These are phyloP conservation scores for Henckelia pumila DNA, from an alignment of 257 asterid species.

Conservation along the genomic window DNA sequence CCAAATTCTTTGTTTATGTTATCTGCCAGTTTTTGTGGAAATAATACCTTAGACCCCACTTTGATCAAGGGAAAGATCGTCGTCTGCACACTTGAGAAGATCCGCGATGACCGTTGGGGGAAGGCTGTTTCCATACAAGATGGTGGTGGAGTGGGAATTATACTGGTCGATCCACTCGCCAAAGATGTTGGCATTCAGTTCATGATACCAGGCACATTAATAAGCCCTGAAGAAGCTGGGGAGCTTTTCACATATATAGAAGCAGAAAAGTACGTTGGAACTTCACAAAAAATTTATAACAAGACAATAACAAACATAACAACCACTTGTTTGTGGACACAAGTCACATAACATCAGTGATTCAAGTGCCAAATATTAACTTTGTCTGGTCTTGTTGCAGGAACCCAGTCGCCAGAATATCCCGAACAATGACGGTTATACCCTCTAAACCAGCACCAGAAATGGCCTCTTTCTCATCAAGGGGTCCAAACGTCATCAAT, in stretches of 20 bases:
- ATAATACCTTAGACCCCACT: conserved; percentile 43
- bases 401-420: conserved; percentile 51
- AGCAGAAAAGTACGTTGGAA: conserved; percentile 35
- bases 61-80: conserved; percentile 52
- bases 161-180: conserved; percentile 42
- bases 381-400: conserved; percentile 30
- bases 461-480: conserved; percentile 52
- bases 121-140: conserved; percentile 32
- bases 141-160: conserved; percentile 51
- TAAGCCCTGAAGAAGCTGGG: conserved; percentile 38
- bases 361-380: conserved; percentile 1
- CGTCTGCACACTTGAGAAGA: conserved; percentile 37
- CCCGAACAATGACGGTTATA: conserved; percentile 31
- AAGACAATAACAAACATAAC: no score
- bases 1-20: conserved; percentile 11
- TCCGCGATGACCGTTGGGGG: conserved; percentile 27
- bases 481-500: conserved; percentile 54
- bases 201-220: conserved; percentile 34
- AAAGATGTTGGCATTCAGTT: conserved; percentile 39
- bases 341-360: conserved; percentile 1
- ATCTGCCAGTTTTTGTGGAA: conserved; percentile 49
- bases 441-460: conserved; percentile 48
- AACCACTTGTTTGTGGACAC: conserved; percentile 4
- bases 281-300: no score
- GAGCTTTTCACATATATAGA: conserved; percentile 43